A percentile compares a stretch with the other conserved stretches of the same genome.
phyloP scores from a whole-genome alignment of 2,329 filamentous ascomycete genomes.

The Stachybotrys elegans region DNA sequence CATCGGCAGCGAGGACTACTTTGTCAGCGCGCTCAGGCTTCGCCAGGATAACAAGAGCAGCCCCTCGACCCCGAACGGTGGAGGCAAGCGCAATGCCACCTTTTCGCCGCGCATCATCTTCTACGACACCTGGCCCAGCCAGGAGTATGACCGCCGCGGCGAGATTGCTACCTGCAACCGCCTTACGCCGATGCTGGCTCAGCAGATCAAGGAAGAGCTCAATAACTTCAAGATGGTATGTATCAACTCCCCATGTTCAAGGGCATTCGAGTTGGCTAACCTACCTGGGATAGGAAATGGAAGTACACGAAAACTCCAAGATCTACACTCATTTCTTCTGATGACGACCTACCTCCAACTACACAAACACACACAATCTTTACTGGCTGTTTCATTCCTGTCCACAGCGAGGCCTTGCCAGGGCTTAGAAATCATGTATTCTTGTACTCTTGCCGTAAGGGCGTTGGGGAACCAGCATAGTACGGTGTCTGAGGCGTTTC shows the following conservation, averaged over 20 bases:
- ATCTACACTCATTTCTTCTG: slow-evolving; percentile 99
- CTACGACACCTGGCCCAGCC: slow-evolving; percentile 91
- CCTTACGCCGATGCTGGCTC: slow-evolving; percentile 90
- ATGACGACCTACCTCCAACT: too few relatives aligned
- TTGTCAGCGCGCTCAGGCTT: slow-evolving; percentile 70
- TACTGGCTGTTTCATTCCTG: slow-evolving; percentile 20
- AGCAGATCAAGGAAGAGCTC: slow-evolving; percentile 99
- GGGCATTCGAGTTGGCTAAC: slow-evolving; percentile 29
- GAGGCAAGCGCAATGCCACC: slow-evolving; percentile 57
- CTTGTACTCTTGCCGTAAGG: slow-evolving; percentile 42
- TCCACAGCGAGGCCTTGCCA: slow-evolving; percentile 15
- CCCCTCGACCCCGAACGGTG: slow-evolving; percentile 69
- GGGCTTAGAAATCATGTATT: slow-evolving; percentile 41
- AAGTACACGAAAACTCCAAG: slow-evolving; percentile 97
- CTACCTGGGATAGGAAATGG: slow-evolving; percentile 73
- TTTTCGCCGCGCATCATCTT: slow-evolving; percentile 95
- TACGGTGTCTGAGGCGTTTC: slow-evolving; percentile 53
- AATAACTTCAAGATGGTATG: slow-evolving; percentile 93
- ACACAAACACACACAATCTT: slow-evolving; percentile 14
- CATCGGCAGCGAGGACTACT: slow-evolving; percentile 84
- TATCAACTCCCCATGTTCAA: not conserved
- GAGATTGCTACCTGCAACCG: slow-evolving; percentile 98
- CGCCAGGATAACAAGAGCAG: slow-evolving; percentile 74
- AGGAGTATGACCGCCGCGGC: slow-evolving; percentile 92
- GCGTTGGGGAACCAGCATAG: slow-evolving; percentile 55